Percentiles rank a stretch among this genome's conserved stretches.
Conservation (phyloP, 495 filamentous ascomycete species). For the Neurospora sublineolata region DNA sequence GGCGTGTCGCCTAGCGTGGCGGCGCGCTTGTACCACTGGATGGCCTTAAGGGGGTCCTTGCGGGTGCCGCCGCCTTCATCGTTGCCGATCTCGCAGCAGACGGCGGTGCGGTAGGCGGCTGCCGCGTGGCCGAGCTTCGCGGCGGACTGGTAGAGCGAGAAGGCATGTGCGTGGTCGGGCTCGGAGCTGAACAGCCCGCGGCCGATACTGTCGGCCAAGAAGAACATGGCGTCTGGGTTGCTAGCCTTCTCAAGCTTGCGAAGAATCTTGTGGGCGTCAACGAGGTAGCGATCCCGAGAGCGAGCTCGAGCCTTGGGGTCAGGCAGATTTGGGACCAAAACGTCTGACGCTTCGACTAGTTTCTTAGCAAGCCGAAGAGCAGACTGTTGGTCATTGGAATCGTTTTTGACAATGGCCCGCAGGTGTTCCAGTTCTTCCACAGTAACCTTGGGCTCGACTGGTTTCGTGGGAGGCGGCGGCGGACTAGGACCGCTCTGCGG, state of each 20-base stretch:
- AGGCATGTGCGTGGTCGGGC: slow-evolving; percentile 78
- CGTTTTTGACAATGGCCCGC: slow-evolving; percentile 50
- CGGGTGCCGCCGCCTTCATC: slow-evolving; percentile 87
- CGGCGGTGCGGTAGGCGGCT: slow-evolving; percentile 86
- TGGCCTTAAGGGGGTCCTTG: slow-evolving; percentile 81
- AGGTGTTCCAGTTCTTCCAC: slow-evolving; percentile 64
- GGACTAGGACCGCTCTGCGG: slow-evolving; percentile 20
- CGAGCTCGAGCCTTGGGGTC: slow-evolving; percentile 66
- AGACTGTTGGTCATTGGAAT: slow-evolving; percentile 58
- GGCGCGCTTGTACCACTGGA: slow-evolving; percentile 95
- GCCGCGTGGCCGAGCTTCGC: slow-evolving; percentile 79
- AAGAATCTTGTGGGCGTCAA: slow-evolving; percentile 79
- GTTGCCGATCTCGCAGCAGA: slow-evolving; percentile 94
- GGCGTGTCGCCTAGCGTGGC: slow-evolving; percentile 80
- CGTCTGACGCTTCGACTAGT: slow-evolving; percentile 70
- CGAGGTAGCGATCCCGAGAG: slow-evolving; percentile 69
- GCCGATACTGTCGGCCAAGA: slow-evolving; percentile 80
- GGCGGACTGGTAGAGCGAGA: slow-evolving; percentile 82
- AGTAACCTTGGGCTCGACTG: slow-evolving; percentile 52
- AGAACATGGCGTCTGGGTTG: slow-evolving; percentile 83
- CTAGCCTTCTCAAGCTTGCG: slow-evolving; percentile 63
- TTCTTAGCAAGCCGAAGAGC: slow-evolving; percentile 72
- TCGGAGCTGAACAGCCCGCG: slow-evolving; percentile 46
- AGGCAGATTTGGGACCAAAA: slow-evolving; percentile 58
- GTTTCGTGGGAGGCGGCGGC: slow-evolving; percentile 13